Base-by-base conservation (phyloP, 225 moss, liverwort and hornwort genomes). In the Marchantia polymorpha region DNA sequence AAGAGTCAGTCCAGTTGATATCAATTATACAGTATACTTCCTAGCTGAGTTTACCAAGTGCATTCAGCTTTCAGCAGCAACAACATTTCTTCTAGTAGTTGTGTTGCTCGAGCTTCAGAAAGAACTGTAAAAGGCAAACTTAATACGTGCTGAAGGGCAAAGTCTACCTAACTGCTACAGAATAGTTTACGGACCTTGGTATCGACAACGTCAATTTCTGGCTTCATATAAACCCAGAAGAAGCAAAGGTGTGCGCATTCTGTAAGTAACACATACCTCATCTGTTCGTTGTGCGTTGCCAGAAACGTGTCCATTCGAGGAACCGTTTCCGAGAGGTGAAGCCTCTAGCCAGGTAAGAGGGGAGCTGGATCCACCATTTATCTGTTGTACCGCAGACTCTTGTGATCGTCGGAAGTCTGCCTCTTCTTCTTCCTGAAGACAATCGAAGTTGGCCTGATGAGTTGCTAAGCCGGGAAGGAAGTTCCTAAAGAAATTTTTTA, bases 391-490 rank as follows among this genome's bases (percentile, higher is more conserved):
- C 17, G 60, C 53, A 80, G 77, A 61, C 73, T 82, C 81, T 26
- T 83, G 26, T 69, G 67, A 80, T 77, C 71, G 80, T 77, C 69
- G 82, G 48, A 82, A 84, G 69, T 88, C 86, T 15, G 83, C 80
- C 54, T 88, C 88, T 69, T 88, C 88, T 46, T 83, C 84, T 52
- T 88, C 85, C 88, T 88, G 83, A 20, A 73, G 61, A 19, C 30
- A 23, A 26, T 39, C 39, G 39, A 39, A 39, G 39, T 39, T 39
- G 39, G 39, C 39, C 39, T 39, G 39, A 39, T 39, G 39, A 39
- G 39, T 39, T 39, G 39, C 2, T 39, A 39, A 39, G 39, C 39
- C 39, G 39, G 39, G 39, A 39, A 39, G 39, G 39, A 39, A 39
- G 39, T 39, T 39, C 39, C 39, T 39, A 2, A 39, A 39, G 3